Percentiles rank a stretch among this genome's conserved stretches.
Conservation (phyloP, 306 rosid genomes). For the Cyclanthera cordifolia region DNA sequence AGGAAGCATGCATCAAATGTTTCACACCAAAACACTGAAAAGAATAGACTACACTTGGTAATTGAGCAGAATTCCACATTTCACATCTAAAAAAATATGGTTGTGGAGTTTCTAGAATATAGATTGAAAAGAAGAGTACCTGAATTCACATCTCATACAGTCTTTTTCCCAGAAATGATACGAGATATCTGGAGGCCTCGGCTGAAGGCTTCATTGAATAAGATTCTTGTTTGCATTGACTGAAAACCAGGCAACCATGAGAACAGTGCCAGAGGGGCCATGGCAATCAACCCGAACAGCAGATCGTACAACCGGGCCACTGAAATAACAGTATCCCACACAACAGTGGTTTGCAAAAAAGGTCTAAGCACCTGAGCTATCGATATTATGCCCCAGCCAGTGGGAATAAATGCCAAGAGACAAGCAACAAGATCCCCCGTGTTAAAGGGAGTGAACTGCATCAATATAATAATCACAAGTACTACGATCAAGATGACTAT, state of each 20-base stretch:
- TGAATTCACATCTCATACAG: conserved; percentile 23
- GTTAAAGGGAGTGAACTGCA: conserved; percentile 39
- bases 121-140: conserved; percentile 29
- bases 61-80: neutral
- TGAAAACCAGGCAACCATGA: conserved; percentile 97
- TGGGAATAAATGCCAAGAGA: conserved; percentile 71
- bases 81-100: neutral
- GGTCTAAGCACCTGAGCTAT: conserved; percentile 89
- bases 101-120: neutral
- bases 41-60: neutral
- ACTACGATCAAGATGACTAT: conserved; percentile 41
- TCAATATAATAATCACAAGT: conserved; percentile 44
- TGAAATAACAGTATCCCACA: conserved; percentile 82
- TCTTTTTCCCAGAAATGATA: conserved; percentile 69
- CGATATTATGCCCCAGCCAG: conserved; percentile 89
- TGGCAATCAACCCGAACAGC: conserved; percentile 61
- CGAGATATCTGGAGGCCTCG: conserved; percentile 95
- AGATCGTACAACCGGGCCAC: conserved; percentile 78
- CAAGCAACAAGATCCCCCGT: conserved; percentile 54
- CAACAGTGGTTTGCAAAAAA: conserved; percentile 58
- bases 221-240: conserved; percentile 90
- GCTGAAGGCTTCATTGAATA: conserved; percentile 91
- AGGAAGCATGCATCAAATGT: neutral
- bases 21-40: neutral
- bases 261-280: conserved; percentile 75